Evolutionary conservation across 1,284 basidiomycete species (phyloP).

Genomic region (Phellinidium pouzarii): DNA sequence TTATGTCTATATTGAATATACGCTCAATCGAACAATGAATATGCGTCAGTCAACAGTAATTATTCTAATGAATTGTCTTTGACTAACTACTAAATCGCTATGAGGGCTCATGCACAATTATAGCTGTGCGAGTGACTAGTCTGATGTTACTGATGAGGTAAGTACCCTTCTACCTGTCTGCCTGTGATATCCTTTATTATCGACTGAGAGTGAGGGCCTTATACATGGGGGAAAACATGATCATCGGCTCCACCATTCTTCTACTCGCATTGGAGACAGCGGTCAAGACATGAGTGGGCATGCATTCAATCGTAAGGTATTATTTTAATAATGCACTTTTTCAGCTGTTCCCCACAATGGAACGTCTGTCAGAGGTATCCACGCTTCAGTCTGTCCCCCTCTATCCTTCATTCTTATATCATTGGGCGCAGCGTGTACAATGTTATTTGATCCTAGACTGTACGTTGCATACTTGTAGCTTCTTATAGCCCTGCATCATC

Average conservation of each 20-base stretch:
- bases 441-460: slow-evolving; percentile 10
- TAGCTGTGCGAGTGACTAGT: slow-evolving; percentile 5
- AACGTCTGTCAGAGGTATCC: neutral
- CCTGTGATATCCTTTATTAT: neutral
- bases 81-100: slow-evolving; percentile 9
- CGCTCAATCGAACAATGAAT: neutral
- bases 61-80: neutral
- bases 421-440: slow-evolving; percentile 4
- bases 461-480: neutral
- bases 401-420: neutral
- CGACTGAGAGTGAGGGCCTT: slow-evolving; percentile 5
- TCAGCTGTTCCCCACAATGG: slow-evolving; percentile 4
- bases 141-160: slow-evolving; percentile 12
- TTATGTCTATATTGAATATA: neutral
- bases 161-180: neutral
- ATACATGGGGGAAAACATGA: slow-evolving; percentile 1
- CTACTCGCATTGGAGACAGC: slow-evolving; percentile 1
- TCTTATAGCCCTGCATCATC: neutral
- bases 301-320: no score
- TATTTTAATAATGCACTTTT: neutral
- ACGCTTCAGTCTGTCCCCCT: neutral
- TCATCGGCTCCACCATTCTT: neutral
- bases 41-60: neutral
- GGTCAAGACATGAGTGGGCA: neutral
- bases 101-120: slow-evolving; percentile 14